A percentile compares a stretch with the other conserved stretches of the same genome.
phyloP scores from a whole-genome alignment of 2,329 filamentous ascomycete species.

The Hypoxylon sp. region DNA sequence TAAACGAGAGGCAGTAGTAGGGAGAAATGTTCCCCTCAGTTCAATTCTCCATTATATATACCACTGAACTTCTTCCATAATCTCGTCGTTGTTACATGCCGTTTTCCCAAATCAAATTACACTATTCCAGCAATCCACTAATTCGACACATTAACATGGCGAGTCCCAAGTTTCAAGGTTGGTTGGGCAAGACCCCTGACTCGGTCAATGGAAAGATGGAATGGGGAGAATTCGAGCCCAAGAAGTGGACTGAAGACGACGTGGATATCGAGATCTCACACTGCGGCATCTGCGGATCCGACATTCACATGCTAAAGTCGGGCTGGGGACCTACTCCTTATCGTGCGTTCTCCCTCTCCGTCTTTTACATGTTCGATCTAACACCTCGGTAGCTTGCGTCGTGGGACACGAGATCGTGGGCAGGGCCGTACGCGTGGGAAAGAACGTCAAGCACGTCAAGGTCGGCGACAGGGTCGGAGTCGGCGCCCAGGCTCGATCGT shows the following conservation, averaged over 20 bases:
- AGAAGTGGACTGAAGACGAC: slow-evolving; percentile 74
- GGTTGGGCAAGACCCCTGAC: slow-evolving; percentile 59
- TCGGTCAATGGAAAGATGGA: slow-evolving; percentile 64
- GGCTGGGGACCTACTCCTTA: slow-evolving; percentile 61
- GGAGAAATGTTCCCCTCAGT: background rate
- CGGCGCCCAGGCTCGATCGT: slow-evolving; percentile 69
- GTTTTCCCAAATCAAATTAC: no score
- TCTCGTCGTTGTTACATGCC: background rate
- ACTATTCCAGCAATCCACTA: background rate
- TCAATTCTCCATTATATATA: background rate
- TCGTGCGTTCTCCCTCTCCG: slow-evolving; percentile 47
- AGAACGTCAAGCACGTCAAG: slow-evolving; percentile 63
- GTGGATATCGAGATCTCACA: slow-evolving; percentile 74
- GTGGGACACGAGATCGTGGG: slow-evolving; percentile 76
- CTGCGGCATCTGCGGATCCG: slow-evolving; percentile 74
- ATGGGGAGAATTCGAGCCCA: slow-evolving; percentile 69
- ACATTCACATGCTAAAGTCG: slow-evolving; percentile 68
- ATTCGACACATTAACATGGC: slow-evolving; percentile 28
- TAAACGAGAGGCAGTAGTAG: background rate
- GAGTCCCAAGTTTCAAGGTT: slow-evolving; percentile 61
- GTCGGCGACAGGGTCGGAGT: slow-evolving; percentile 57
- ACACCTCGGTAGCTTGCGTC: slow-evolving; percentile 56
- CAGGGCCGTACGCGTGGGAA: slow-evolving; percentile 67
- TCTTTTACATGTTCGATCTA: slow-evolving; percentile 25
- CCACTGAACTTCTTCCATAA: background rate